These are phyloP conservation scores for Fusarium zealandicum DNA, from an alignment of 2,329 filamentous ascomycete species.

Conservation along the genomic window DNA sequence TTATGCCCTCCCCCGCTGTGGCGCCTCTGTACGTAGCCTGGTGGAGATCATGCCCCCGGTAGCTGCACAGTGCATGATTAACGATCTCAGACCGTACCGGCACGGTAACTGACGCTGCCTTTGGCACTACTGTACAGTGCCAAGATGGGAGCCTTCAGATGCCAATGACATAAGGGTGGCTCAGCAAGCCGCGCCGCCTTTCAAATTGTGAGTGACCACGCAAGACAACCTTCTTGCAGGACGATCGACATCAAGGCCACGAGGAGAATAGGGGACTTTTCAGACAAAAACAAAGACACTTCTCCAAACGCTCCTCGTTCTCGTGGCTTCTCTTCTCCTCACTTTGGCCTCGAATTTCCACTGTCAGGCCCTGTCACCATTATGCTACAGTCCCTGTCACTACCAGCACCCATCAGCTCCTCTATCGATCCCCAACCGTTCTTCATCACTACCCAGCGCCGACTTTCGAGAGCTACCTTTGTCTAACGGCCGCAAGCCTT, in stretches of 20 bases:
- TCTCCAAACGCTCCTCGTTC: constrained; percentile 21
- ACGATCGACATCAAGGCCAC: constrained; percentile 40
- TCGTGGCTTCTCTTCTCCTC: constrained; percentile 11
- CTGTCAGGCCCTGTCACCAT: constrained; percentile 6
- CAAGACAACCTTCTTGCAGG: constrained; percentile 36
- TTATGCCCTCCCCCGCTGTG: constrained; percentile 37
- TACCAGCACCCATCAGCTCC: constrained; percentile 26
- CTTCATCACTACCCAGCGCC: constrained; percentile 35
- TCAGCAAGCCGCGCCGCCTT: constrained; percentile 33
- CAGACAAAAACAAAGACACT: constrained; percentile 27
- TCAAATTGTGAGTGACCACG: constrained; percentile 44
- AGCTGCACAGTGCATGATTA: constrained; percentile 19
- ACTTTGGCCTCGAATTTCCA: constrained; percentile 4
- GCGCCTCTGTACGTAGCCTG: constrained; percentile 24
- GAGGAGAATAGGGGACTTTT: constrained; percentile 40
- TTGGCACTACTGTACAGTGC: constrained; percentile 30
- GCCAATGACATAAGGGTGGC: constrained; percentile 44
- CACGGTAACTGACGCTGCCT: constrained; percentile 2
- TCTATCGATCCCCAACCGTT: constrained; percentile 37
- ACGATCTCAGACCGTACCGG: neutral
- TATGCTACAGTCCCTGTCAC: constrained; percentile 32
- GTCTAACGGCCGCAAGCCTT: constrained; percentile 1
- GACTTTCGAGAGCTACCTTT: constrained; percentile 23
- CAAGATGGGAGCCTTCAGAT: neutral
- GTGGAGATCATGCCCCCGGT: constrained; percentile 29